Evolutionary conservation across 1,139 yeast species (phyloP), one percentile per base, ranked within the genome.

Genomic region (Scheffersomyces titani): DNA sequence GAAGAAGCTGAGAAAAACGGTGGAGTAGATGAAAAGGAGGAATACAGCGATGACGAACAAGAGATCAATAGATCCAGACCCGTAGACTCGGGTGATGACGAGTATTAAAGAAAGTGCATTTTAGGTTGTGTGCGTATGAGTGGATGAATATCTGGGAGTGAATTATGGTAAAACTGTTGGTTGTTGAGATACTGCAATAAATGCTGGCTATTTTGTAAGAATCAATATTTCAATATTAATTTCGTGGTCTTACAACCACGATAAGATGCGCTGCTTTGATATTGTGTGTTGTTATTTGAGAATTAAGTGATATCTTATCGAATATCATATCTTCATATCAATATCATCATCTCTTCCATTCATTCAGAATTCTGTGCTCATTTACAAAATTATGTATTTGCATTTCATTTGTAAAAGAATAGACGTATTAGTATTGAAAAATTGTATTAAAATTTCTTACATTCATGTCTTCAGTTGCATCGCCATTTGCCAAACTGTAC

Each of bases 1-100:
- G 87, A 87, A 61, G 90, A 89, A 58, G 78, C 77, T 1, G 76
- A 70, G 16, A 71, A 67, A 30, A 66, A 64, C n/a, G 73, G 70
- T 0, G 70, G 59, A 24, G 62, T 58, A 7, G 71, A 61, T n/a
- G 83, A 72, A 16, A 71, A 70, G 13, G 78, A 72, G 19, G 79
- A 71, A 44, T 75, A 76, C 57, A 73, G 76, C 53, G 81, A 75
- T 49, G 82, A 76, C 52, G 81, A 78, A 51, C 61, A 50, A 40
- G 64, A 58, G 18, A 44, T 13, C 54, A 52, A n/a, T 53, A 52
- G 45, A 47, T 47, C 19, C 51, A 46, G 40, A 48, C 59, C 60
- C 5, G 52, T 59, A 22, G 63, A 60, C 48, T 61, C 63, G 6
- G 67, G 63, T 21, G 67, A 64, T 49, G 67, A 64, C 36, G 49